Percentiles rank a stretch among this genome's conserved stretches.
phyloP scores from a whole-genome alignment of 2,329 filamentous ascomycete genomes.

The Colletotrichum sp. region DNA sequence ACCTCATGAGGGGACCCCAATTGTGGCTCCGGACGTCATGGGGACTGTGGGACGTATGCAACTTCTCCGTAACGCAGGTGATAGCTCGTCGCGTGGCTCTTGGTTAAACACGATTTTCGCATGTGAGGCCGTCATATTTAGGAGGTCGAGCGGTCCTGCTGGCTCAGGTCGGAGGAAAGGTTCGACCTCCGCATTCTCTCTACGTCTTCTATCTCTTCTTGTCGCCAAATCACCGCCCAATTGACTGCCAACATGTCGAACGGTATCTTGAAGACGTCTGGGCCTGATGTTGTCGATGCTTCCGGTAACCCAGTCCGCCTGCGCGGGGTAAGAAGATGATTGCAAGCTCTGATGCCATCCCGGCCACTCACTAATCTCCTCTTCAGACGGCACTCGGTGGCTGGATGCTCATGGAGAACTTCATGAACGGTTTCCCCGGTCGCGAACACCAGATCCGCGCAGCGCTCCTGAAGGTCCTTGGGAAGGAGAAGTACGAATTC shows the following conservation, averaged over 20 bases:
- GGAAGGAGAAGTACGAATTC: conserved; percentile 61
- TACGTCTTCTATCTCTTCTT: not conserved
- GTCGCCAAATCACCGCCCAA: not conserved
- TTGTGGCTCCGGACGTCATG: not conserved
- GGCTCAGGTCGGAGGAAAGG: not conserved
- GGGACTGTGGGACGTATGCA: not conserved
- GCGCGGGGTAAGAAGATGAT: conserved; percentile 25
- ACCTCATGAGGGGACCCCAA: not conserved
- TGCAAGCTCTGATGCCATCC: no score
- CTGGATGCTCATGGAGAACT: conserved; percentile 60
- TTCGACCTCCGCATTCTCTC: not conserved
- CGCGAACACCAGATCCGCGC: conserved; percentile 62
- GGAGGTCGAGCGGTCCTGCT: not conserved
- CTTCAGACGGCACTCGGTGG: conserved; percentile 32
- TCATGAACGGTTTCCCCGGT: conserved; percentile 67
- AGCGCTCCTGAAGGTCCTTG: conserved; percentile 57
- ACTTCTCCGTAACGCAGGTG: not conserved
- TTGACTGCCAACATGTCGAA: not conserved
- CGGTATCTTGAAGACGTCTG: conserved; percentile 16
- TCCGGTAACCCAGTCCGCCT: conserved; percentile 51
- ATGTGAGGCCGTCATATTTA: not conserved
- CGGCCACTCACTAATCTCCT: not conserved
- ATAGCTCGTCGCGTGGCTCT: not conserved
- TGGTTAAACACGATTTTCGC: not conserved
- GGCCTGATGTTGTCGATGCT: conserved; percentile 44